Conservation (phyloP, 164 flowering plant genomes). For the Paratinospora sagittata region DNA sequence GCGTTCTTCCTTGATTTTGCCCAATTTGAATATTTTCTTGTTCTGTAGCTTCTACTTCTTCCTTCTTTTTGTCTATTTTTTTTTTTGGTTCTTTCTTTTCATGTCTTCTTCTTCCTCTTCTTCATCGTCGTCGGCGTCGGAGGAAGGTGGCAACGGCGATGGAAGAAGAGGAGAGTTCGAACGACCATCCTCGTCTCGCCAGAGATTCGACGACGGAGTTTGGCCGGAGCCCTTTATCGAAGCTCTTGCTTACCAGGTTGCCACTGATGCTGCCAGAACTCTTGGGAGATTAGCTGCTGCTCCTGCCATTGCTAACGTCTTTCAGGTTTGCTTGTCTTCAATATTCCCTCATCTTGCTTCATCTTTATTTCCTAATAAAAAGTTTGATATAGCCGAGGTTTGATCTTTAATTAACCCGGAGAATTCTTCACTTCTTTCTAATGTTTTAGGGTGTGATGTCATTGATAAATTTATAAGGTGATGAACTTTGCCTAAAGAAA, state of each 20-base stretch:
- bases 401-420: too few species aligned
- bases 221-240: conserved; percentile 91
- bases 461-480: background rate
- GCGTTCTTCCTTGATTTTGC: background rate
- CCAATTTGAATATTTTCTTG: background rate
- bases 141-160: background rate
- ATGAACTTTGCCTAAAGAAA: too few species aligned
- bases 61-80: too few species aligned
- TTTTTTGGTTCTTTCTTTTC: background rate
- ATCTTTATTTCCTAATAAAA: background rate
- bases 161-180: conserved; percentile 24
- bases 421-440: too few species aligned
- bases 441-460: background rate
- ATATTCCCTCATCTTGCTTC: background rate
- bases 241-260: conserved; percentile 62
- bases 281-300: conserved; percentile 59
- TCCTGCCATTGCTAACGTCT: conserved; percentile 49
- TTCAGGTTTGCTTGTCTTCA: conserved; percentile 39
- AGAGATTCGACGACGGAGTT: conserved; percentile 38
- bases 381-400: background rate
- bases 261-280: conserved; percentile 47
- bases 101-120: conserved; percentile 29
- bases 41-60: background rate
- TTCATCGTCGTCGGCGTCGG: conserved; percentile 14
- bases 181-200: conserved; percentile 49